A percentile compares a stretch with the other conserved stretches of the same genome.
Conservation (phyloP, 192 early-diverging fungal species). For the Cetraspora pellucida region DNA sequence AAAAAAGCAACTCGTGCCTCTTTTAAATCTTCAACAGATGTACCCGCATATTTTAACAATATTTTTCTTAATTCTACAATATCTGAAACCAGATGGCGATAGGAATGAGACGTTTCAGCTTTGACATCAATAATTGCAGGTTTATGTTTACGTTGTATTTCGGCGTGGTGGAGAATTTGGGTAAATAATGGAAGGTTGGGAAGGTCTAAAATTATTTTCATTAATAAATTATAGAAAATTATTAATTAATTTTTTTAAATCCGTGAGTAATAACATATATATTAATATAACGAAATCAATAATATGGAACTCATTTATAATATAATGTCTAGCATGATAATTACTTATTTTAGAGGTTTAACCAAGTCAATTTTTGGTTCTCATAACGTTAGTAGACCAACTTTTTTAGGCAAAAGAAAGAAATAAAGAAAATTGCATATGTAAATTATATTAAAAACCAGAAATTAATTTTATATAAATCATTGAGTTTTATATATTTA, state of each 20-base stretch:
- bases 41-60: conserved; percentile 27
- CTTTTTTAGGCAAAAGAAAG: too few relatives aligned
- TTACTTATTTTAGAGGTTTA: too few relatives aligned
- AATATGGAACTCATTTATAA: too few relatives aligned
- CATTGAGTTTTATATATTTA: too few relatives aligned
- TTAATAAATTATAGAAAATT: too few relatives aligned
- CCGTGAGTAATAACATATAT: background rate
- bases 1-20: conserved; percentile 44
- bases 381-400: too few relatives aligned
- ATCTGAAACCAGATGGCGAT: conserved; percentile 39
- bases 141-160: background rate
- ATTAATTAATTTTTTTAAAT: background rate
- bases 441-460: too few relatives aligned
- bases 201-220: conserved; percentile 17
- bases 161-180: conserved; percentile 38
- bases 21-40: conserved; percentile 33
- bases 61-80: conserved; percentile 32
- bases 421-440: too few relatives aligned
- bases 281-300: too few relatives aligned
- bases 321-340: too few relatives aligned
- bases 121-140: conserved; percentile 43
- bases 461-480: too few relatives aligned
- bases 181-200: conserved; percentile 43
- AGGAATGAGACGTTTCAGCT: conserved; percentile 32
- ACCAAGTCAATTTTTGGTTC: too few relatives aligned